Evolutionary conservation across 768 basidiomycete species (phyloP), one percentile per base, ranked within the genome.

Genomic region (Suillus hirtellus): DNA sequence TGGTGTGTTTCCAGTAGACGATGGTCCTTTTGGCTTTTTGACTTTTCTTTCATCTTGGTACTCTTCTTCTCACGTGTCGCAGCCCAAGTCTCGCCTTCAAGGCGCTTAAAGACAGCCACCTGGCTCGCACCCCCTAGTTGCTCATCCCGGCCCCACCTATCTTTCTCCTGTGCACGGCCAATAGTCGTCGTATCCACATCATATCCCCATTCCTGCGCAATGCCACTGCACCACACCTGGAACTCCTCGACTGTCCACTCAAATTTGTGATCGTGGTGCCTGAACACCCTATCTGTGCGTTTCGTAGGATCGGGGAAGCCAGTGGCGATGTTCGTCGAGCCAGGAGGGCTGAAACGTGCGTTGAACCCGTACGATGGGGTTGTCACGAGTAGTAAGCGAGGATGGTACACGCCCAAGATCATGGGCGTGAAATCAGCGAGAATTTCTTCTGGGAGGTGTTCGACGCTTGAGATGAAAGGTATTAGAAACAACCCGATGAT

Each of bases 291-390:
- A 54, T 82, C 71, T 0, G 92, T 95, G 19, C 90, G 84, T 15
- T 81, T 78, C 0, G 93, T 95, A 3, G 95, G 93, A 74, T 96
- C 94, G 0, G 74, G 79, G 70, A 74, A 86, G 0, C 90, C 93
- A 27, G 75, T 70, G 15, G 49, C 8, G 8, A 82, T 68, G 19
- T 79, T 72, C 5, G 76, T 75, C 0, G 75, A 72, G 43, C 76
- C 79, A 0, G 89, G 90, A 1, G 84, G 72, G 0, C 86, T 83
- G 78, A 93, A 94, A 1, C 88, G 85, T 21, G 80, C 81, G 66
- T 94, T 96, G 80, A 90, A 96, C 2, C 84, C 86, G 76, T 89
- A 95, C 2, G 90, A 92, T 0, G 93, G 94, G 0, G 94, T 96
- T 0, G 94, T 96, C 69, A 95, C 71, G 24, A 96, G 81, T 50